Evolutionary conservation across 2,329 filamentous ascomycete genomes (phyloP), one percentile per base, ranked within the genome.

Genomic region (Penicillium sp.): DNA sequence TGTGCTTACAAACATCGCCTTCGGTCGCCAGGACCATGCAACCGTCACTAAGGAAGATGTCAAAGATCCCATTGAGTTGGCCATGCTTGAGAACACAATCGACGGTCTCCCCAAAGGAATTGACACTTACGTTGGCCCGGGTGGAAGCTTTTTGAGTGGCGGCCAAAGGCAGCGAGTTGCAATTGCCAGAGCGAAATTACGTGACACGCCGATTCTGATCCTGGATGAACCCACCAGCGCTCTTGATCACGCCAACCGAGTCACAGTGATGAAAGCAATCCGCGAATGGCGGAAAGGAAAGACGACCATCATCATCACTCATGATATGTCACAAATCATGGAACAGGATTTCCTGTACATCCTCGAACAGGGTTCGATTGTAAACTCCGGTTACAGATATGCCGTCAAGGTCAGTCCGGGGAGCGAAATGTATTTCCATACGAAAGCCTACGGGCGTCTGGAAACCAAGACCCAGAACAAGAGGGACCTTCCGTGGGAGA

Each of bases 231-330:
- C 90, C 0, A 96, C 91, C 0, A 94, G 91, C 72, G 90, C 90
- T 0, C 78, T 97, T 10, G 93, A 97, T 66, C 84, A 87, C n/a
- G 80, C 83, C 10, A 93, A 84, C 56, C 84, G 88, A 60, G 77
- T 77, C 0, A 73, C 86, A 13, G 83, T 96, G 38, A 88, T 96
- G 81, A 84, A 89, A 42, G 85, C 87, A 0, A 88, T 97, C 52
- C 82, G 91, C 8, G 69, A 82, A 21, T 97, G 92, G 93, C 83
- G 94, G 23, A 78, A 77, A 37, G 88, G 84, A 0, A 94, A 90
- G 71, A 97, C 93, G 0, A 97, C 93, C 0, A 90, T 97, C 51
- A 86, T 97, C 63, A 93, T 97, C 66, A 97, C 94, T 0, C 93
- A 97, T 68, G 91, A 97, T 62, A 83, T 94, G 33, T 83, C 85